Conservation (phyloP, 2,329 filamentous ascomycete genomes). For the Elsinoe ampelina region DNA sequence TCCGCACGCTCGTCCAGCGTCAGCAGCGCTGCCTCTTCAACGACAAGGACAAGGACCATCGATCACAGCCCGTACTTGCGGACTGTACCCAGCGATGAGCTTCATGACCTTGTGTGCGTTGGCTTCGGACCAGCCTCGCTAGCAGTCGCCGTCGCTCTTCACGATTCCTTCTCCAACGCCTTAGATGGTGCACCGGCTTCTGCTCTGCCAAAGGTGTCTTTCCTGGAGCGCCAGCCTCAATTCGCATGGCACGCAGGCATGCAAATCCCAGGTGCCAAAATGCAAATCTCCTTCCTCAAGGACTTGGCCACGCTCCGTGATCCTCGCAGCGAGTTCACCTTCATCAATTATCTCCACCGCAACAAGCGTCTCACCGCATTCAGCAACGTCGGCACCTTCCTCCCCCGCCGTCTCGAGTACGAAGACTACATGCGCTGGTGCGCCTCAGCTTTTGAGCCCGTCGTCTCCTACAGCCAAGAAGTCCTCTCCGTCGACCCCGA, state of each 20-base stretch:
- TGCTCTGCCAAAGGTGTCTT: slow-evolving; percentile 61
- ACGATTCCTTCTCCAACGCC: slow-evolving; percentile 57
- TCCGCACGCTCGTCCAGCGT: slow-evolving; percentile 8
- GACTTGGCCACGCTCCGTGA: slow-evolving; percentile 85
- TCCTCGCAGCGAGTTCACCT: slow-evolving; percentile 84
- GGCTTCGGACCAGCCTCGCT: slow-evolving; percentile 90
- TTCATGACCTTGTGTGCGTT: slow-evolving; percentile 80
- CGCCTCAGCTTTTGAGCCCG: slow-evolving; percentile 62
- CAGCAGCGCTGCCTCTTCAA: neutral
- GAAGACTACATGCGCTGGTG: slow-evolving; percentile 96
- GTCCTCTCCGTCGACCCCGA: slow-evolving; percentile 58
- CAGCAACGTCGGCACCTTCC: slow-evolving; percentile 80
- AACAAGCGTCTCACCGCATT: slow-evolving; percentile 80
- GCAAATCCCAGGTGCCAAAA: slow-evolving; percentile 84
- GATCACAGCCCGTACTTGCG: slow-evolving; percentile 34
- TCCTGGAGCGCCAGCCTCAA: slow-evolving; percentile 71
- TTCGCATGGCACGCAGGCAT: slow-evolving; percentile 96
- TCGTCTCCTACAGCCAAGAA: slow-evolving; percentile 69
- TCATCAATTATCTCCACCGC: slow-evolving; percentile 83
- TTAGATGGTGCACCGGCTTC: slow-evolving; percentile 19
- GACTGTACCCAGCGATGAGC: slow-evolving; percentile 49
- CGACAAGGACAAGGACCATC: neutral
- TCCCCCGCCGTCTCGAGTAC: slow-evolving; percentile 78
- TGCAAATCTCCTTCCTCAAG: slow-evolving; percentile 98
- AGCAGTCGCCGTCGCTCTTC: slow-evolving; percentile 77